Percentiles rank a stretch among this genome's conserved stretches.
Evolutionary conservation across 495 filamentous ascomycete genomes (phyloP).

Genomic region (Chaetomium tenue): DNA sequence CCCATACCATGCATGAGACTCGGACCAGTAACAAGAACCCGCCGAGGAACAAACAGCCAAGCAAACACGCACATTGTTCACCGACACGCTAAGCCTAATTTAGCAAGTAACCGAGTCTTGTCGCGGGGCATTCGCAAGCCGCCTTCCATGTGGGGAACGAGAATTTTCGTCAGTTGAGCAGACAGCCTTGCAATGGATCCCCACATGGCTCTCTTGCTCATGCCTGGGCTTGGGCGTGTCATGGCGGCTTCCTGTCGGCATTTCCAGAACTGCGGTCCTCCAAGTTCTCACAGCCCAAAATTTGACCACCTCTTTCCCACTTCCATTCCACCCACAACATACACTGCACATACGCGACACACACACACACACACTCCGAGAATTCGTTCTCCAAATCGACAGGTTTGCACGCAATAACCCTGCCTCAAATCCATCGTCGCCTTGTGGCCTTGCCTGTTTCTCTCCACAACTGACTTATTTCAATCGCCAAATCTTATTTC

Average conservation of each 20-base stretch:
- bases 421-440: background rate
- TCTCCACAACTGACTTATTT: background rate
- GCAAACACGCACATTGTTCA: background rate
- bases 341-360: too few relatives aligned
- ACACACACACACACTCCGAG: background rate
- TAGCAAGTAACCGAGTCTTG: background rate
- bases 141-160: slow-evolving; percentile 6
- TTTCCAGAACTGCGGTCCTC: background rate
- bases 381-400: background rate
- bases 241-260: slow-evolving; percentile 1
- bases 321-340: background rate
- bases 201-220: slow-evolving; percentile 11
- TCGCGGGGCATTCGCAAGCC: background rate
- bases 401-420: background rate
- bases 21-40: too few relatives aligned
- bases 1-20: too few relatives aligned
- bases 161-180: slow-evolving; percentile 20
- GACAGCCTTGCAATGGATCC: slow-evolving; percentile 19
- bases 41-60: too few relatives aligned
- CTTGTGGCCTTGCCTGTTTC: background rate
- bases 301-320: background rate
- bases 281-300: background rate
- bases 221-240: background rate
- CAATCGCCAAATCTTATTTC: background rate
- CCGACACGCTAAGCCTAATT: background rate